phyloP scores from a whole-genome alignment of 2,329 filamentous ascomycete species.

The Rutstroemia sp. region DNA sequence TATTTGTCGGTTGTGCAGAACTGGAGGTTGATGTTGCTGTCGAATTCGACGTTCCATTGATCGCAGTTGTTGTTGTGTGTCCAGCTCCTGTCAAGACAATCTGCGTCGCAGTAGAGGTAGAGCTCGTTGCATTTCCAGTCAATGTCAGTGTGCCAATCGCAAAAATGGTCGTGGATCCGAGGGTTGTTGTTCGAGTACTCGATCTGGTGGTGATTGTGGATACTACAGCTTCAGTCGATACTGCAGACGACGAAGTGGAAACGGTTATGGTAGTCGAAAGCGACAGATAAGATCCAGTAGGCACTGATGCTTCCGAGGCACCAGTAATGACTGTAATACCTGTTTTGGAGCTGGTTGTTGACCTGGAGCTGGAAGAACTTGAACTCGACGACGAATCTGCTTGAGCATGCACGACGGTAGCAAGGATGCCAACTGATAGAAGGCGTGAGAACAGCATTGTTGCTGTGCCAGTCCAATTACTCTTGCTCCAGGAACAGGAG shows the following conservation, averaged over 20 bases:
- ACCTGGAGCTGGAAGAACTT: background rate
- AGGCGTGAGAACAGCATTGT: slow-evolving; percentile 22
- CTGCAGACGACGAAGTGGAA: slow-evolving; percentile 19
- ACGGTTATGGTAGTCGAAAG: slow-evolving; percentile 30
- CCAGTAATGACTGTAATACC: no score
- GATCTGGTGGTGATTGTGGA: slow-evolving; percentile 21
- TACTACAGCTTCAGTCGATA: slow-evolving; percentile 21
- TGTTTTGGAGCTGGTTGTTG: background rate
- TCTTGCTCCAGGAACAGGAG: no score
- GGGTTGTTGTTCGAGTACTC: slow-evolving; percentile 19
- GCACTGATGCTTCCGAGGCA: slow-evolving; percentile 11
- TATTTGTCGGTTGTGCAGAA: slow-evolving; percentile 52
- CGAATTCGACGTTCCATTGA: slow-evolving; percentile 42
- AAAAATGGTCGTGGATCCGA: slow-evolving; percentile 26
- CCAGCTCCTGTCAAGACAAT: slow-evolving; percentile 31
- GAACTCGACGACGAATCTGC: slow-evolving; percentile 12
- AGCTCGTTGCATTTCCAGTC: slow-evolving; percentile 22
- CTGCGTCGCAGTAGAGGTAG: slow-evolving; percentile 26
- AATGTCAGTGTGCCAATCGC: slow-evolving; percentile 14
- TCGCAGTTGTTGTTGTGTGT: slow-evolving; percentile 27
- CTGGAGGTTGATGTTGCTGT: slow-evolving; percentile 39
- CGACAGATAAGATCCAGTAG: slow-evolving; percentile 34
- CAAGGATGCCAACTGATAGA: slow-evolving; percentile 28
- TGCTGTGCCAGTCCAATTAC: background rate
- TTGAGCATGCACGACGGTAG: slow-evolving; percentile 22